Evolutionary conservation across 805 yeast species (phyloP).

Genomic region (Scheffersomyces coipomensis): DNA sequence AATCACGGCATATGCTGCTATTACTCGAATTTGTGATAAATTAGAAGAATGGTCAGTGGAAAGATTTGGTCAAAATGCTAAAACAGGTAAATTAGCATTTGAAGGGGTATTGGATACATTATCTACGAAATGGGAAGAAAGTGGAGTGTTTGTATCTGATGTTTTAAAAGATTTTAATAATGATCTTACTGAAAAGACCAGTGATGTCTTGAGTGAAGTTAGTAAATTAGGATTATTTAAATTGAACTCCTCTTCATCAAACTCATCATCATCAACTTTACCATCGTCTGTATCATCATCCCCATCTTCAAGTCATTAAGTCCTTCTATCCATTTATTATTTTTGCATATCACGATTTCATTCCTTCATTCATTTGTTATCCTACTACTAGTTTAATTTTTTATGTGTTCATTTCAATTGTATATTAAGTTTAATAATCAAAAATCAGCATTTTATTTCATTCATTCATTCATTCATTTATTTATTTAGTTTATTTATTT

Average conservation of each 20-base stretch:
- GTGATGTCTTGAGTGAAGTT: constrained; percentile 7
- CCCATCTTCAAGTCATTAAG: too few species aligned
- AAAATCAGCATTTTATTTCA: neutral
- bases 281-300: too few species aligned
- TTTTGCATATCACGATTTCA: too few species aligned
- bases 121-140: constrained; percentile 43
- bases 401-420: too few species aligned
- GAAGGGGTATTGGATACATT: constrained; percentile 68
- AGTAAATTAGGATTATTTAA: constrained; percentile 5
- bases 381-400: too few species aligned
- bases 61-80: constrained; percentile 85
- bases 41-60: constrained; percentile 92
- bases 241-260: constrained; percentile 1
- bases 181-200: constrained; percentile 1
- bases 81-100: constrained; percentile 78
- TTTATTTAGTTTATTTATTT: constrained; percentile 4
- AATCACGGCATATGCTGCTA: constrained; percentile 78
- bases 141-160: constrained; percentile 35
- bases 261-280: too few species aligned
- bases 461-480: neutral
- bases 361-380: too few species aligned
- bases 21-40: constrained; percentile 69
- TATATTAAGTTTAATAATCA: too few species aligned
- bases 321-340: too few species aligned
- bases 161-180: constrained; percentile 7